These are phyloP conservation scores for Phytopythium mirpurense DNA, from an alignment of 352 stramenopile species.

Conservation along the genomic window DNA sequence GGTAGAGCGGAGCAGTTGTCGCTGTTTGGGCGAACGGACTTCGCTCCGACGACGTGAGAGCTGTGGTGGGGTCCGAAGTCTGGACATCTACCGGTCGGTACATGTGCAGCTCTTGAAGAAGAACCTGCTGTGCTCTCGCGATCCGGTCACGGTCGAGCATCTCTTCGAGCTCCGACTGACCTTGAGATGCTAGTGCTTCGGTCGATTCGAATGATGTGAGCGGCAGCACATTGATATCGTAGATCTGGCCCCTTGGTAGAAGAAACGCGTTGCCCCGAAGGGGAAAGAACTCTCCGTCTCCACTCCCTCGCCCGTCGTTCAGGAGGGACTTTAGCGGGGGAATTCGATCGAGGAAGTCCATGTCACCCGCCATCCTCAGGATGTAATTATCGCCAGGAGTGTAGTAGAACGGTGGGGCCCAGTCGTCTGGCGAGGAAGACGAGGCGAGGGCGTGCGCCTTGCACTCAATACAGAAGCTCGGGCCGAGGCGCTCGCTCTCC, in stretches of 20 bases:
- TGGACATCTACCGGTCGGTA: conserved; percentile 39
- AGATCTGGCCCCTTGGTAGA: conserved; percentile 47
- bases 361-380: conserved; percentile 62
- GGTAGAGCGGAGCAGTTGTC: conserved; percentile 10
- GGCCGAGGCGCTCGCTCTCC: conserved; percentile 60
- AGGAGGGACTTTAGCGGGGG: conserved; percentile 39
- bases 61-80: background rate
- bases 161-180: conserved; percentile 18
- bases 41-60: background rate
- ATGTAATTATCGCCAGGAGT: conserved; percentile 62
- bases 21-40: conserved; percentile 6
- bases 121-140: conserved; percentile 39
- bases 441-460: conserved; percentile 49
- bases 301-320: conserved; percentile 28
- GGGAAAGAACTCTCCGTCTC: conserved; percentile 32
- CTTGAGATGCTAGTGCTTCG: background rate
- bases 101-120: conserved; percentile 61
- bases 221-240: conserved; percentile 32
- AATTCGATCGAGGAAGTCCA: conserved; percentile 66
- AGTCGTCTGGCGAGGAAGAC: conserved; percentile 30
- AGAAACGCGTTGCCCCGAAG: conserved; percentile 71
- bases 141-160: conserved; percentile 43
- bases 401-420: conserved; percentile 65
- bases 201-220: conserved; percentile 10
- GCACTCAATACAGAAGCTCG: conserved; percentile 78